Percentiles rank a stretch among this genome's conserved stretches.
These are phyloP conservation scores for Lipomyces yamanashiensis DNA, from an alignment of 805 yeast species.

Conservation along the genomic window DNA sequence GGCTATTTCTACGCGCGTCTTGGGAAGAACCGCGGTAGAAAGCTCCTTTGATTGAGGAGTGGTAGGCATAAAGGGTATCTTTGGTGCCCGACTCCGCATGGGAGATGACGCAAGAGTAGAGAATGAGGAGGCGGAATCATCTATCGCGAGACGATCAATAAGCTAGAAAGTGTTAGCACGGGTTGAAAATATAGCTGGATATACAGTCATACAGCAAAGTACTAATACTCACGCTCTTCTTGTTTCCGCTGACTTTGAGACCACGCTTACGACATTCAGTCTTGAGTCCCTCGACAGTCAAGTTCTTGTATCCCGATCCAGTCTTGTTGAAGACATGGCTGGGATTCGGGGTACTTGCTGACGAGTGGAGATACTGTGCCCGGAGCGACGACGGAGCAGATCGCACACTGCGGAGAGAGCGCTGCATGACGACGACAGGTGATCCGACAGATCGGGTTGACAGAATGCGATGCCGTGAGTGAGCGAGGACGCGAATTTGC, in stretches of 20 bases:
- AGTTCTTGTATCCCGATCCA: constrained; percentile 25
- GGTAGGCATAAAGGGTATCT: not conserved
- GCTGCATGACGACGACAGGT: constrained; percentile 20
- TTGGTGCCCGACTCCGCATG: not conserved
- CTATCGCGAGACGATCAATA: constrained; percentile 33
- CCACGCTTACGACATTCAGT: constrained; percentile 37
- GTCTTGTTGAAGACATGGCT: constrained; percentile 30
- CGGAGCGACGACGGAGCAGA: constrained; percentile 34
- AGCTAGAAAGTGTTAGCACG: constrained; percentile 12
- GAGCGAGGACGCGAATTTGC: not conserved
- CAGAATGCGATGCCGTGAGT: not conserved
- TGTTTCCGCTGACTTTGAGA: constrained; percentile 37
- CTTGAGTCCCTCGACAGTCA: constrained; percentile 34
- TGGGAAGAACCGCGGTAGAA: constrained; percentile 8
- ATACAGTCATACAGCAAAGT: not conserved
- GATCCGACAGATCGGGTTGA: not conserved
- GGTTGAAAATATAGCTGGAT: not conserved
- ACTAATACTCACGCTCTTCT: constrained; percentile 23
- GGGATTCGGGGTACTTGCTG: constrained; percentile 35
- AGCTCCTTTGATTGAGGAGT: constrained; percentile 13
- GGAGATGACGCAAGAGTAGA: constrained; percentile 17
- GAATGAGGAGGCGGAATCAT: constrained; percentile 29
- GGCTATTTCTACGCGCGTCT: constrained; percentile 5
- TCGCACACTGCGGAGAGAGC: constrained; percentile 30
- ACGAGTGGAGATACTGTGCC: constrained; percentile 36